Evolutionary conservation across 2,329 filamentous ascomycete species (phyloP).

Genomic region (Cyphellophora europaea): DNA sequence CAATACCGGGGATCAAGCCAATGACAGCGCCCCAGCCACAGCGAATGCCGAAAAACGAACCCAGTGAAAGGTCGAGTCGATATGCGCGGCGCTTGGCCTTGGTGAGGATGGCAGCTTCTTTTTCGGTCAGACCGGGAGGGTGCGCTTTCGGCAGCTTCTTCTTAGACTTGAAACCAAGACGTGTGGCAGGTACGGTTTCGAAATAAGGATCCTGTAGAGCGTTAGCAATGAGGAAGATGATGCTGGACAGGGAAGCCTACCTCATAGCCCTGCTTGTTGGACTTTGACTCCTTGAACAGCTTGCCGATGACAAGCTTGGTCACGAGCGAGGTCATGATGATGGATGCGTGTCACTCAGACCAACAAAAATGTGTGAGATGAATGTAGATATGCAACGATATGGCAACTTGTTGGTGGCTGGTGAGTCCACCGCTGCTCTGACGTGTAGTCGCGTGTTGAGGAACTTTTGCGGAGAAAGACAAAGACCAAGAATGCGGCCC

Average conservation of each 20-base stretch:
- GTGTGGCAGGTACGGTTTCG: conserved; percentile 67
- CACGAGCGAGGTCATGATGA: conserved; percentile 44
- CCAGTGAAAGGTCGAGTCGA: conserved; percentile 73
- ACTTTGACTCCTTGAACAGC: conserved; percentile 46
- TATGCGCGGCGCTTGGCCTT: conserved; percentile 81
- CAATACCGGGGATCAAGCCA: conserved; percentile 69
- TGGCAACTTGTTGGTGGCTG: conserved; percentile 1
- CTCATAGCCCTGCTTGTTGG: conserved; percentile 51
- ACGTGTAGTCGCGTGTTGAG: too few species aligned
- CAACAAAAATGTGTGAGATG: too few species aligned
- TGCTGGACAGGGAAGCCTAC: conserved; percentile 26
- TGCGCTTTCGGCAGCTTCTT: conserved; percentile 81
- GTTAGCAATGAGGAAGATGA: conserved; percentile 1
- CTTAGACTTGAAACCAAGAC: conserved; percentile 51
- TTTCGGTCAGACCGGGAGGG: conserved; percentile 69
- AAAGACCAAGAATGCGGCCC: too few species aligned
- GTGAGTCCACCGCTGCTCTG: too few species aligned
- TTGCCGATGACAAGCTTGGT: conserved; percentile 48
- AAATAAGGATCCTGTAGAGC: conserved; percentile 73
- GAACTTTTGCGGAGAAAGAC: too few species aligned
- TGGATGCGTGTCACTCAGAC: conserved; percentile 3
- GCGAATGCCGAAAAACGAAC: conserved; percentile 68
- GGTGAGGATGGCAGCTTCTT: conserved; percentile 75
- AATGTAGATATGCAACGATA: not conserved
- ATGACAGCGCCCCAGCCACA: conserved; percentile 89